These are phyloP conservation scores for Pichia pseudocactophila DNA, from an alignment of 805 yeast genomes.

Conservation along the genomic window DNA sequence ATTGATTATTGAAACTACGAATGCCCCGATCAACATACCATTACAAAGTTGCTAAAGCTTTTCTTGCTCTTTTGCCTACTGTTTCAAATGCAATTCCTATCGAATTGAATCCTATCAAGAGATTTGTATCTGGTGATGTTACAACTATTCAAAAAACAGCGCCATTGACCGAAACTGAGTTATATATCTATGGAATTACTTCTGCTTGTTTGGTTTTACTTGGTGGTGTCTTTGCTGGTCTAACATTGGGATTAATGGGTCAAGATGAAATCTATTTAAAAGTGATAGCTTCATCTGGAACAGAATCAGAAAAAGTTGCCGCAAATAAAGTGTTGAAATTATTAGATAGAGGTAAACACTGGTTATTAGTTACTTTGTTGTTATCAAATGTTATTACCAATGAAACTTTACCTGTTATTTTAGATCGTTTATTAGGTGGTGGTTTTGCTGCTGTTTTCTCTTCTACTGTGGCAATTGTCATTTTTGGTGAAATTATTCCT, in stretches of 20 bases:
- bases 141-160: slow-evolving; percentile 9
- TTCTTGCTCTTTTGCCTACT: slow-evolving; percentile 5
- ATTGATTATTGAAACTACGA: no score
- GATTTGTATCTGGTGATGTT: slow-evolving; percentile 1
- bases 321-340: slow-evolving; percentile 66
- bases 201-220: slow-evolving; percentile 57
- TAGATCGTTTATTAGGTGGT: slow-evolving; percentile 90
- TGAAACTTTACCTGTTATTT: slow-evolving; percentile 87
- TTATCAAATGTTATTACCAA: slow-evolving; percentile 86
- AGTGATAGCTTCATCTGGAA: slow-evolving; percentile 87
- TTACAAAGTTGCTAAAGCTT: slow-evolving; percentile 2
- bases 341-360: slow-evolving; percentile 81
- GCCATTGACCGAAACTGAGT: slow-evolving; percentile 27
- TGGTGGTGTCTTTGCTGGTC: slow-evolving; percentile 89
- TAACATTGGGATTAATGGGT: slow-evolving; percentile 95
- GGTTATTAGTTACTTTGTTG: slow-evolving; percentile 87
- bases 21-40: slow-evolving; percentile 2
- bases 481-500: slow-evolving; percentile 95
- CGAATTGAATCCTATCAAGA: slow-evolving; percentile 7
- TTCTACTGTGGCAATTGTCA: slow-evolving; percentile 86
- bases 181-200: slow-evolving; percentile 40
- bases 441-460: slow-evolving; percentile 95
- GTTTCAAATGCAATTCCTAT: slow-evolving; percentile 11
- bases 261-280: slow-evolving; percentile 93
- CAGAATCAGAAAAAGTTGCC: slow-evolving; percentile 50